A percentile compares a stretch with the other conserved stretches of the same genome.
Conservation (phyloP, 345 rosid genomes). For the Brassica rapa region DNA sequence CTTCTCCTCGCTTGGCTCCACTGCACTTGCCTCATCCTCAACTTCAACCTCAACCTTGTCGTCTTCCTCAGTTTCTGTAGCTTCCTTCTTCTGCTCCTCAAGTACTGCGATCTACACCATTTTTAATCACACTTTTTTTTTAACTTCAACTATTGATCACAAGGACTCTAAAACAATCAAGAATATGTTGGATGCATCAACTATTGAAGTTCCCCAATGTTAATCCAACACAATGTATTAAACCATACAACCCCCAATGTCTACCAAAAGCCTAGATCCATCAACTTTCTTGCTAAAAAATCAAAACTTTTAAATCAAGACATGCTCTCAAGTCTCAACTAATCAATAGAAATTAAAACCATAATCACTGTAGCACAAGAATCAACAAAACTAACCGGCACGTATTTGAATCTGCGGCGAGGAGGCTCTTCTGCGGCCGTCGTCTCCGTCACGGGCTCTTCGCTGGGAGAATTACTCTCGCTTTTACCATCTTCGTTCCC, state of each 20-base stretch:
- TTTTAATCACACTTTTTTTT: slow-evolving; percentile 11
- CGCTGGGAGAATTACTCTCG: slow-evolving; percentile 44
- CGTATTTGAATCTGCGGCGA: slow-evolving; percentile 77
- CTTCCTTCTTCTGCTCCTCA: slow-evolving; percentile 65
- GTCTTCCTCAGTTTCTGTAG: slow-evolving; percentile 53
- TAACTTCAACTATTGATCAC: slow-evolving; percentile 16
- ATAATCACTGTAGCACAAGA: slow-evolving; percentile 21
- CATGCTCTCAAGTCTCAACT: background rate
- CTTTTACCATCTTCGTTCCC: slow-evolving; percentile 34
- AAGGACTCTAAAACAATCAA: background rate
- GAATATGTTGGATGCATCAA: background rate
- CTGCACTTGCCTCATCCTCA: slow-evolving; percentile 28
- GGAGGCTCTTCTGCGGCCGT: slow-evolving; percentile 62
- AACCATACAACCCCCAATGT: background rate
- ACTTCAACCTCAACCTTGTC: slow-evolving; percentile 53
- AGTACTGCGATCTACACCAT: slow-evolving; percentile 69
- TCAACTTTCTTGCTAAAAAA: background rate
- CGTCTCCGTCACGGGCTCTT: slow-evolving; percentile 29
- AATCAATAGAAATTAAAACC: background rate
- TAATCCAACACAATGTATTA: background rate
- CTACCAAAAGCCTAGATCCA: background rate
- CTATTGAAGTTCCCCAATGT: background rate
- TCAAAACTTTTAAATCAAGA: background rate
- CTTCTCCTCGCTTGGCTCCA: slow-evolving; percentile 44
- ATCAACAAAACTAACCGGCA: slow-evolving; percentile 62